A percentile compares a stretch with the other conserved stretches of the same genome.
phyloP scores from a whole-genome alignment of 2,329 filamentous ascomycete genomes.

The Orbilia ellipsospora region DNA sequence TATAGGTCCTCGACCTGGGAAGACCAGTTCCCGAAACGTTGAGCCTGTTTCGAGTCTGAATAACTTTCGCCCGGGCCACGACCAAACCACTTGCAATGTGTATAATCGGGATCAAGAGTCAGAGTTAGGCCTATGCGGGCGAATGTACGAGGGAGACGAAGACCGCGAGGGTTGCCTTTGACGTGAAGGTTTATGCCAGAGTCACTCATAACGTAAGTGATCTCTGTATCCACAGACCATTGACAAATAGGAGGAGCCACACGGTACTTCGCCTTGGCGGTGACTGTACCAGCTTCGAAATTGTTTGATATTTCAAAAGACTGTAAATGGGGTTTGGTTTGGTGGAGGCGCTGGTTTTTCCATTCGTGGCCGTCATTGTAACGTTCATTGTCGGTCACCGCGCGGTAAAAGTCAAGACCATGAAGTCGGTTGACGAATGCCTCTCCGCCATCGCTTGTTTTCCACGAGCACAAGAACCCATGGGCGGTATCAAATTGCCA shows the following conservation, averaged over 20 bases:
- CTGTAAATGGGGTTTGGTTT: conserved; percentile 55
- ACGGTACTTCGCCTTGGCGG: conserved; percentile 65
- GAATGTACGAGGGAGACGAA: conserved; percentile 67
- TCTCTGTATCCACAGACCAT: conserved; percentile 69
- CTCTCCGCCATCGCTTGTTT: background rate
- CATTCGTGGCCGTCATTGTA: conserved; percentile 70
- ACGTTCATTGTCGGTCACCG: conserved; percentile 74
- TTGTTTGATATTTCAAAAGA: conserved; percentile 53
- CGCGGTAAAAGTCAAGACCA: conserved; percentile 70
- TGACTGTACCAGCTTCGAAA: conserved; percentile 60
- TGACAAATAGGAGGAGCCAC: conserved; percentile 71
- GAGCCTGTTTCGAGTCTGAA: conserved; percentile 72
- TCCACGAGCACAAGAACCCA: conserved; percentile 6
- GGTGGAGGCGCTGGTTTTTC: conserved; percentile 64
- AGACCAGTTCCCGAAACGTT: conserved; percentile 67
- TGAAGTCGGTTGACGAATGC: conserved; percentile 55
- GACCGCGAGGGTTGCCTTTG: conserved; percentile 65
- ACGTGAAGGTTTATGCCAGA: conserved; percentile 66
- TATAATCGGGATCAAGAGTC: conserved; percentile 63
- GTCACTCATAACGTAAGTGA: conserved; percentile 68
- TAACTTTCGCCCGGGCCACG: conserved; percentile 75
- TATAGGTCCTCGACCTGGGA: conserved; percentile 67
- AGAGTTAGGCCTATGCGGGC: conserved; percentile 73
- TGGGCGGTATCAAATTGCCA: background rate
- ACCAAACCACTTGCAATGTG: conserved; percentile 69